phyloP scores from a whole-genome alignment of 371 early-diverging fungal species.

The Sporodiniella umbellata region DNA sequence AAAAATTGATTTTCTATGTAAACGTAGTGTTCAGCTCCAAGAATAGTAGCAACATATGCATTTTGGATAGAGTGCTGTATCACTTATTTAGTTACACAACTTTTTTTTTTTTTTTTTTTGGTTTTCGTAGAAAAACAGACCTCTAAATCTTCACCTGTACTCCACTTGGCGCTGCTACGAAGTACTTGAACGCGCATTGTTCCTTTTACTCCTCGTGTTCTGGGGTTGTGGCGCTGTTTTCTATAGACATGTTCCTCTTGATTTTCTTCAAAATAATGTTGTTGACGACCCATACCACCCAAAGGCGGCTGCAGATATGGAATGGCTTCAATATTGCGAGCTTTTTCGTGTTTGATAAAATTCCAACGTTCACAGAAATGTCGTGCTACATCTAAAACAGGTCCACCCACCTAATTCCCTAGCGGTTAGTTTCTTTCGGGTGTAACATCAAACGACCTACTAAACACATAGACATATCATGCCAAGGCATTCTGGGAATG shows the following conservation, averaged over 20 bases:
- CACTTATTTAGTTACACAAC: too few relatives aligned
- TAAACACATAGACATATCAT: constrained; percentile 82
- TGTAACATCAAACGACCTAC: constrained; percentile 27
- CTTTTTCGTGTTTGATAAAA: constrained; percentile 66
- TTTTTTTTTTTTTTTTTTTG: too few relatives aligned
- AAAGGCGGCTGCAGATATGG: constrained; percentile 48
- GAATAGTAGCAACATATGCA: constrained; percentile 79
- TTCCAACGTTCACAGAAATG: constrained; percentile 96
- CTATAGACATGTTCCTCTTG: constrained; percentile 12
- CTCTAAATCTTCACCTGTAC: constrained; percentile 56
- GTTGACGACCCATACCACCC: constrained; percentile 33
- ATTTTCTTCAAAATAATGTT: constrained; percentile 23
- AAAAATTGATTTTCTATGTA: constrained; percentile 98
- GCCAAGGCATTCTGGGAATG: constrained; percentile 94
- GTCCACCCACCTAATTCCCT: constrained; percentile 57
- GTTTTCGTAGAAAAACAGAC: too few relatives aligned
- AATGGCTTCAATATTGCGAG: constrained; percentile 27
- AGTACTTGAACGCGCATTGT: constrained; percentile 69
- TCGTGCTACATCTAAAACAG: constrained; percentile 81
- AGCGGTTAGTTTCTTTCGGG: not conserved
- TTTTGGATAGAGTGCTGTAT: constrained; percentile 77
- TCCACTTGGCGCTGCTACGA: constrained; percentile 69
- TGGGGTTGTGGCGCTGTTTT: constrained; percentile 27
- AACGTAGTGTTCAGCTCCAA: constrained; percentile 76
- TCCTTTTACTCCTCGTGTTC: constrained; percentile 34